Base-by-base conservation (phyloP, 257 asterid species). In the Plantago major region DNA sequence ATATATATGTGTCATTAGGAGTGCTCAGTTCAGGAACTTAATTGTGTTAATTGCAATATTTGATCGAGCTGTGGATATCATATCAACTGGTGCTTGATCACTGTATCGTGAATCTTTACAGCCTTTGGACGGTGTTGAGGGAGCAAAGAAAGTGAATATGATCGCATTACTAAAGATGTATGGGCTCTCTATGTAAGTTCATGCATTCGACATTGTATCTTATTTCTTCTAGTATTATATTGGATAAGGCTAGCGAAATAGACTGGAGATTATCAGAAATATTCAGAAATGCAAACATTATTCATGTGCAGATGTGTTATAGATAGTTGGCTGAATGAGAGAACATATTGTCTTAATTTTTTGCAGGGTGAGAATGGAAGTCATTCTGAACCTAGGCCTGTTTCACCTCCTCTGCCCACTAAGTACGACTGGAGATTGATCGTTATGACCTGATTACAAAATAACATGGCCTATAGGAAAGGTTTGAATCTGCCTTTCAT, bases 81-180 rank as follows among this genome's bases (percentile, higher is more conserved):
- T 2, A 22, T 22, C 26, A 22, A 3, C 8, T 33, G 26, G 26
- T 22, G 26, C 26, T 22, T 33, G 40, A 33, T 7, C 40, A 33
- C 8, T 33, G 6, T 48, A 22, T 22, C 53, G 44, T 49, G 8
- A 66, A 22, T 22, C 58, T 56, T 60, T 70, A 78, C 84, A 93
- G 97, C 97, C 99, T 72, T 75, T 93, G 76, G 97, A 97, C 64
- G 99, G 89, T 74, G 95, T 97, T 10, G 95, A 93, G 78, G 99
- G 99, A 60, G 91, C 99, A 48, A 82, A 78, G 68, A 82, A 78
- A 81, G 19, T 67, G 30, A 57, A 60, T 76, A 83, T 89, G 89
- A 78, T 87, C 55, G 96, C 81, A 68, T 72, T 87, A 42, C 70
- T 93, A 13, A 89, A 78, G 79, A 74, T 91, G 1, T 73, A 80